A percentile compares a stretch with the other conserved stretches of the same genome.
Conservation (phyloP, 768 basidiomycete species). For the Hypsizygus marmoreus region DNA sequence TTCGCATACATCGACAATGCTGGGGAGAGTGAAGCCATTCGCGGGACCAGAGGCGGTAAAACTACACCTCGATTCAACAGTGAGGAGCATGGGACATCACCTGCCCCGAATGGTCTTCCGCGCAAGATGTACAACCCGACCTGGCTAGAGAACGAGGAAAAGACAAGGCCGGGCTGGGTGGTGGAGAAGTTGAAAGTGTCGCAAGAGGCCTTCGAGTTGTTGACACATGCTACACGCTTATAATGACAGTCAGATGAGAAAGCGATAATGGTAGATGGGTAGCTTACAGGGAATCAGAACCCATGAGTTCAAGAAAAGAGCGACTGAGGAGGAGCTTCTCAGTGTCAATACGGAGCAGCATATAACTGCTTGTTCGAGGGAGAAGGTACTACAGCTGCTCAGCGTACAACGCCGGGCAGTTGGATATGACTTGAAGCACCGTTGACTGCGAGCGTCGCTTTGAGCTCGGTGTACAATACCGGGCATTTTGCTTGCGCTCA, state of each 20-base stretch:
- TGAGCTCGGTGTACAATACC: too few relatives aligned
- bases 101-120: slow-evolving; percentile 3
- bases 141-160: slow-evolving; percentile 7
- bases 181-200: slow-evolving; percentile 11
- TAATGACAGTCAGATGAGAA: too few relatives aligned
- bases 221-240: slow-evolving; percentile 1
- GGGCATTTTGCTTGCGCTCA: too few relatives aligned
- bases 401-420: background rate
- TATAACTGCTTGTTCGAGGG: too few relatives aligned
- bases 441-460: too few relatives aligned
- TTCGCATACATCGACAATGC: slow-evolving; percentile 7
- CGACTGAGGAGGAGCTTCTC: too few relatives aligned
- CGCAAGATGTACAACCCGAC: slow-evolving; percentile 3
- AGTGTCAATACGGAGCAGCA: too few relatives aligned
- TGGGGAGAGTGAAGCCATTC: background rate
- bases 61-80: background rate
- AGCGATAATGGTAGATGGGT: too few relatives aligned
- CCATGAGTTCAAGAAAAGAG: too few relatives aligned
- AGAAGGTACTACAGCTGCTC: background rate
- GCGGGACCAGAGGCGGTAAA: slow-evolving; percentile 1
- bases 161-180: background rate
- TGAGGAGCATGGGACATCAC: background rate
- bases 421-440: too few relatives aligned
- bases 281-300: too few relatives aligned
- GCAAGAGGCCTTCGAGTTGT: slow-evolving; percentile 13